Conservation (phyloP, 768 basidiomycete genomes). For the Russula sp. region DNA sequence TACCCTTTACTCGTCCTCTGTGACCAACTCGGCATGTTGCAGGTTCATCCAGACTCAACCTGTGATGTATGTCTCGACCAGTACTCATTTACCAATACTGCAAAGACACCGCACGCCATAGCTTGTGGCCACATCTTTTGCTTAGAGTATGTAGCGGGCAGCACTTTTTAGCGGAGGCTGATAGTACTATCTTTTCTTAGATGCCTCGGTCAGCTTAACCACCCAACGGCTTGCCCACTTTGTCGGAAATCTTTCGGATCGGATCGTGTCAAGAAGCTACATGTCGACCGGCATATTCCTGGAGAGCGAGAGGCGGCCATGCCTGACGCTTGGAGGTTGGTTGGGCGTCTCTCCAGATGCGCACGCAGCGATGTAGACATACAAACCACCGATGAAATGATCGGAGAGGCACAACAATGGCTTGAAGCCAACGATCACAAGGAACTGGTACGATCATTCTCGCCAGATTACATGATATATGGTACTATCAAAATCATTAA, state of each 20-base stretch:
- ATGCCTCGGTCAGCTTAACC: slow-evolving; percentile 45
- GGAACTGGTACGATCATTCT: slow-evolving; percentile 11
- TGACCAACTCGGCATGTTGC: slow-evolving; percentile 38
- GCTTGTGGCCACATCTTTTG: slow-evolving; percentile 78
- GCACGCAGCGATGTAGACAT: slow-evolving; percentile 26
- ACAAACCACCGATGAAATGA: slow-evolving; percentile 35
- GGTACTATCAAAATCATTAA: not conserved
- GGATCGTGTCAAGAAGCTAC: slow-evolving; percentile 60
- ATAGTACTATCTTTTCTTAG: slow-evolving; percentile 31
- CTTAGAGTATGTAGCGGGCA: slow-evolving; percentile 43
- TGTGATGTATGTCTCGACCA: slow-evolving; percentile 73
- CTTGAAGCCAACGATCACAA: slow-evolving; percentile 29
- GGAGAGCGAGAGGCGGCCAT: slow-evolving; percentile 5
- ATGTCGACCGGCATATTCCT: slow-evolving; percentile 41
- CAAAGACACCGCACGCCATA: slow-evolving; percentile 60
- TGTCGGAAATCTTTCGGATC: slow-evolving; percentile 56
- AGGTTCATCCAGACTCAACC: slow-evolving; percentile 61
- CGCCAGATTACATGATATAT: not conserved
- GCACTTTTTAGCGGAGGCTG: not conserved
- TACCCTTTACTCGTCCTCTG: not conserved
- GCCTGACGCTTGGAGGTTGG: slow-evolving; percentile 12
- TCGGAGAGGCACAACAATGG: slow-evolving; percentile 48
- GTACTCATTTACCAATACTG: slow-evolving; percentile 47
- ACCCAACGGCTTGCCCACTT: slow-evolving; percentile 54
- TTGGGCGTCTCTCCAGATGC: slow-evolving; percentile 11